phyloP scores from a whole-genome alignment of 305 asterid genomes.

The Lippia alba region DNA sequence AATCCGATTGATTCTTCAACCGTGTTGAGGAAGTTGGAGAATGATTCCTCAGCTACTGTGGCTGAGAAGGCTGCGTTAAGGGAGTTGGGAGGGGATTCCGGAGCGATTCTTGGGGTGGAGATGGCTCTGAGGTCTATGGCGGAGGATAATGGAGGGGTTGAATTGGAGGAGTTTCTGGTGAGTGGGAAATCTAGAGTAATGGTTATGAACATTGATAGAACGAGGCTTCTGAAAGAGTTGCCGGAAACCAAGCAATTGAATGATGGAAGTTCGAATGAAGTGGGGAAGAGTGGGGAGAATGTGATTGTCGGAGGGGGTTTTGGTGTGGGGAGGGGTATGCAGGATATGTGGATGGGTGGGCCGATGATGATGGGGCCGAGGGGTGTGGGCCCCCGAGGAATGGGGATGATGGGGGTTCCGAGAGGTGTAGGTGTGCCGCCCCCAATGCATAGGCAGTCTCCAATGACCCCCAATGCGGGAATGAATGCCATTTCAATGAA shows the following conservation, averaged over 20 bases:
- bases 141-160: slow-evolving; percentile 88
- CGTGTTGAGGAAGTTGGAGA: slow-evolving; percentile 85
- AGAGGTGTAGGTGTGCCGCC: slow-evolving; percentile 94
- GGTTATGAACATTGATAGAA: slow-evolving; percentile 87
- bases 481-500: slow-evolving; percentile 54
- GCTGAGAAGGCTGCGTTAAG: slow-evolving; percentile 79
- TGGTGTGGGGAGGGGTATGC: slow-evolving; percentile 61
- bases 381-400: slow-evolving; percentile 77
- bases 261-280: slow-evolving; percentile 45
- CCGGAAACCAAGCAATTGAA: slow-evolving; percentile 76
- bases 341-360: slow-evolving; percentile 75
- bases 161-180: slow-evolving; percentile 80
- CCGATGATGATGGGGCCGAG: slow-evolving; percentile 67
- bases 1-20: slow-evolving; percentile 76
- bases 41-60: slow-evolving; percentile 56
- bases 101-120: slow-evolving; percentile 81
- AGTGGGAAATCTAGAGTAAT: slow-evolving; percentile 82
- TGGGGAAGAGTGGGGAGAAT: slow-evolving; percentile 47
- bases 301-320: slow-evolving; percentile 45
- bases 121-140: slow-evolving; percentile 89
- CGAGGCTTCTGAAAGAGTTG: slow-evolving; percentile 76
- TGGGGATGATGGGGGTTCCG: slow-evolving; percentile 85
- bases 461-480: slow-evolving; percentile 53
- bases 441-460: slow-evolving; percentile 76
- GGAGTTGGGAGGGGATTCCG: slow-evolving; percentile 88